Percentiles rank a stretch among this genome's conserved stretches.
phyloP scores from a whole-genome alignment of 2,329 filamentous ascomycete species.

The Grosmannia serpens region DNA sequence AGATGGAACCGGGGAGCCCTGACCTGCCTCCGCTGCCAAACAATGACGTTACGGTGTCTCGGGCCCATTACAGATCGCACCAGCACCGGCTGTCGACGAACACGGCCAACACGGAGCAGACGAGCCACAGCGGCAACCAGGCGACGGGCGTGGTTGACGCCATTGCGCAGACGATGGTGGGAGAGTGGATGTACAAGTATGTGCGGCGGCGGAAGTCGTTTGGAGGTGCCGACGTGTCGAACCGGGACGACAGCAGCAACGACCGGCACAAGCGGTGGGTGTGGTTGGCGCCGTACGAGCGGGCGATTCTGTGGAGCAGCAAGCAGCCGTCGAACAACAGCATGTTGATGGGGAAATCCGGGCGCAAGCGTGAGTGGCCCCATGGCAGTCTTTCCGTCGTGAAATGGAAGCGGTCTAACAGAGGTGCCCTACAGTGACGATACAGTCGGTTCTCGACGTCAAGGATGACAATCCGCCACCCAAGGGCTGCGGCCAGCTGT shows the following conservation, averaged over 20 bases:
- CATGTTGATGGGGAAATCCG: slow-evolving; percentile 85
- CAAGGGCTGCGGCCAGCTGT: slow-evolving; percentile 54
- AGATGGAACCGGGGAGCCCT: slow-evolving; percentile 58
- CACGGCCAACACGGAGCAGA: slow-evolving; percentile 37
- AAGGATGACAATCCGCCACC: slow-evolving; percentile 85
- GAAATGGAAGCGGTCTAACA: slow-evolving; percentile 14
- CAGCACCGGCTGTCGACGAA: slow-evolving; percentile 50
- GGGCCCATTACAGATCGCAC: slow-evolving; percentile 30
- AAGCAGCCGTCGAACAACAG: slow-evolving; percentile 86
- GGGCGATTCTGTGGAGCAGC: slow-evolving; percentile 94
- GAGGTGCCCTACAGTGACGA: slow-evolving; percentile 57
- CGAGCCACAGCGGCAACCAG: slow-evolving; percentile 45
- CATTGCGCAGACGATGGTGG: slow-evolving; percentile 96
- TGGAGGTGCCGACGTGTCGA: slow-evolving; percentile 57
- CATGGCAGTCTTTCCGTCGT: neutral
- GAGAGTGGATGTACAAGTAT: slow-evolving; percentile 94
- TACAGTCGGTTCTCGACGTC: slow-evolving; percentile 94
- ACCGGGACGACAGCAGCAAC: slow-evolving; percentile 58
- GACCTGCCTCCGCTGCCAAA: slow-evolving; percentile 59
- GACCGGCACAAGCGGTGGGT: slow-evolving; percentile 95
- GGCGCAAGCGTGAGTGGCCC: slow-evolving; percentile 70
- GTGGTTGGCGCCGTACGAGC: slow-evolving; percentile 93
- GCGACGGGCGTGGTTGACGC: slow-evolving; percentile 82
- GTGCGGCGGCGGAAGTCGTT: slow-evolving; percentile 83
- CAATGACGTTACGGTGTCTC: slow-evolving; percentile 58